Conservation (phyloP, 2,329 filamentous ascomycete species). For the Colletotrichum somersetense region DNA sequence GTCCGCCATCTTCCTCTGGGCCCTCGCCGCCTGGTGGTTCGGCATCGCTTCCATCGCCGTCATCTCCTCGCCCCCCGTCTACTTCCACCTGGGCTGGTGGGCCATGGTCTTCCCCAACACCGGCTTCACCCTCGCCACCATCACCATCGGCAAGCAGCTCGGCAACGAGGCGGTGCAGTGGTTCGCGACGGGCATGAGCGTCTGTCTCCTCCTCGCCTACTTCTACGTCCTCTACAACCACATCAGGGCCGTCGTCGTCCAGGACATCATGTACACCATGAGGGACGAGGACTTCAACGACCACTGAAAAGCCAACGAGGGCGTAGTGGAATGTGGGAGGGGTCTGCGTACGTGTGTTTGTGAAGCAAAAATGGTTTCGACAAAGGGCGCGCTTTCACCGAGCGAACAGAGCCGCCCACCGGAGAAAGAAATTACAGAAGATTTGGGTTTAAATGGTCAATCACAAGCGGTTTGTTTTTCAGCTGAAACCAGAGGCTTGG, state of each 20-base stretch:
- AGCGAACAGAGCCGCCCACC: not conserved
- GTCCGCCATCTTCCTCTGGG: conserved; percentile 72
- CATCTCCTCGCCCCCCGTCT: conserved; percentile 55
- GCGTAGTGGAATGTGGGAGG: not conserved
- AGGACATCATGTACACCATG: conserved; percentile 69
- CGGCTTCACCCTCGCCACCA: conserved; percentile 69
- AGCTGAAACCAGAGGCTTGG: conserved; percentile 7
- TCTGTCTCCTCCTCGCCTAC: conserved; percentile 58
- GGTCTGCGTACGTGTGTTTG: no score
- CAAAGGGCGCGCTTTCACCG: not conserved
- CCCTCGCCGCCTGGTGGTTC: conserved; percentile 71
- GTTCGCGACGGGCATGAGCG: conserved; percentile 63
- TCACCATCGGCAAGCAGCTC: conserved; percentile 64
- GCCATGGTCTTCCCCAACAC: conserved; percentile 73
- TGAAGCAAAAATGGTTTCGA: not conserved
- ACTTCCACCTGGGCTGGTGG: conserved; percentile 74
- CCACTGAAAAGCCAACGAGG: conserved; percentile 7
- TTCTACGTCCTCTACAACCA: conserved; percentile 59
- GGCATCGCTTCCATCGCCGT: conserved; percentile 54
- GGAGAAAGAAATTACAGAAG: not conserved
- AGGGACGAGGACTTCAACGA: conserved; percentile 61
- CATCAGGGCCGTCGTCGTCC: conserved; percentile 61
- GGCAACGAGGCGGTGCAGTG: conserved; percentile 59
- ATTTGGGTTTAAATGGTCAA: not conserved
- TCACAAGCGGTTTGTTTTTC: not conserved